Evolutionary conservation across 208 protist species (phyloP).

Genomic region (Wallacemonas sp.): DNA sequence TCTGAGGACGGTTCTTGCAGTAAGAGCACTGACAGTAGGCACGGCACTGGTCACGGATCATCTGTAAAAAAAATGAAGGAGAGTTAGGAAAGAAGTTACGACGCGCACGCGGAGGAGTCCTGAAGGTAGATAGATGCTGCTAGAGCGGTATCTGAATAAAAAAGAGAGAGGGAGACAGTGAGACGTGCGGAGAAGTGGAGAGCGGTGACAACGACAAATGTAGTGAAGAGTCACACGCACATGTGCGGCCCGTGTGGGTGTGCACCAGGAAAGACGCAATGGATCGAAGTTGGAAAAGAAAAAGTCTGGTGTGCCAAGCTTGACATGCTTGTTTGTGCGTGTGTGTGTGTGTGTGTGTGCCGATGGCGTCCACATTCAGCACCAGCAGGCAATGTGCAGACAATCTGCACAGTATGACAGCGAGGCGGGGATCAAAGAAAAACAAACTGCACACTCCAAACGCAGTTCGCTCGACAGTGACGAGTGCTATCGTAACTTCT

Average conservation of each 20-base stretch:
- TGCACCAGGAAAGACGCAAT: neutral
- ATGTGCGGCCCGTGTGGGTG: too few relatives aligned
- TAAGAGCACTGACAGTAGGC: conserved; percentile 83
- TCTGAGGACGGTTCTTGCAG: conserved; percentile 43
- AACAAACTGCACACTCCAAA: too few relatives aligned
- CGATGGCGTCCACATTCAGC: too few relatives aligned
- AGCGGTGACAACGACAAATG: too few relatives aligned
- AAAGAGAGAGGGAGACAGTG: neutral
- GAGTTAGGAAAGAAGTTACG: neutral
- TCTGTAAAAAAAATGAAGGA: too few relatives aligned
- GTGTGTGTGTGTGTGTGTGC: too few relatives aligned
- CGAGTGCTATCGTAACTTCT: neutral
- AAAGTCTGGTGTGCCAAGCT: neutral
- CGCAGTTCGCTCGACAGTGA: neutral
- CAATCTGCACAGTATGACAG: too few relatives aligned
- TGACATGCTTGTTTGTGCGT: neutral
- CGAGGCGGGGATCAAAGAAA: too few relatives aligned
- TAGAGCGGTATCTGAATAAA: neutral
- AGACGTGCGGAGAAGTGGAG: too few relatives aligned
- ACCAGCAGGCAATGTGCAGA: too few relatives aligned
- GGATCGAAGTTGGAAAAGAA: neutral
- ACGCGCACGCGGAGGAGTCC: neutral
- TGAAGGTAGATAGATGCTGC: too few relatives aligned
- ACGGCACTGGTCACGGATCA: conserved; percentile 83
- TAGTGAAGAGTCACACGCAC: too few relatives aligned